Percentiles rank a stretch among this genome's conserved stretches.
Evolutionary conservation across 2,329 filamentous ascomycete species (phyloP).

Genomic region (Trematosphaeria pertusa): DNA sequence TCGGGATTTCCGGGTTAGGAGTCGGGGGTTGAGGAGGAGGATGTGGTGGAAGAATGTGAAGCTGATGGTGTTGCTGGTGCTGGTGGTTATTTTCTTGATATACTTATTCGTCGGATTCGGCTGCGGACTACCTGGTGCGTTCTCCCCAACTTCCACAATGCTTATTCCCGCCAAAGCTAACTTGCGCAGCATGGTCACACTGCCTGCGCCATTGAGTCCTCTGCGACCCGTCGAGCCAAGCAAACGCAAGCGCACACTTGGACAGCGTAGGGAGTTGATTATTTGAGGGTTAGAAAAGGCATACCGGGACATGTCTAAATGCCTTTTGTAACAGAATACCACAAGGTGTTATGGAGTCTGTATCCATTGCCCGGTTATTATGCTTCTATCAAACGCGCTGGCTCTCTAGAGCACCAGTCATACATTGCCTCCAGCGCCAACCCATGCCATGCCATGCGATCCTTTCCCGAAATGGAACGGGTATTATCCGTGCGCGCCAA

Average conservation of each 20-base stretch:
- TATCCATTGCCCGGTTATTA: neutral
- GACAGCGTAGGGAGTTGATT: neutral
- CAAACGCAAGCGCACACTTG: neutral
- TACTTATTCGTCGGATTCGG: conserved; percentile 77
- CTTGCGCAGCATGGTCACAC: conserved; percentile 43
- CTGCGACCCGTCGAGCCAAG: neutral
- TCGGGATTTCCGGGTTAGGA: conserved; percentile 87
- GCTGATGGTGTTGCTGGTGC: conserved; percentile 78
- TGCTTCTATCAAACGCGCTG: neutral
- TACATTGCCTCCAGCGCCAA: too few species aligned
- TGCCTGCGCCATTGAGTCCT: conserved; percentile 38
- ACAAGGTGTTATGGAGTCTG: neutral
- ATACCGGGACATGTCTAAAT: too few species aligned
- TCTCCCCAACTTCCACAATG: neutral
- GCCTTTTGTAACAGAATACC: neutral
- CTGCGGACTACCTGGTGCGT: conserved; percentile 68
- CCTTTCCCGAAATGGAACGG: conserved; percentile 16
- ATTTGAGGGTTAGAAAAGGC: too few species aligned
- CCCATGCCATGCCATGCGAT: neutral
- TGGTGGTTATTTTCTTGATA: conserved; percentile 76
- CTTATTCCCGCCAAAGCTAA: conserved; percentile 21
- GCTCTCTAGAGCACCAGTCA: neutral
- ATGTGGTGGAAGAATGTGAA: conserved; percentile 99
- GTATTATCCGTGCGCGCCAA: conserved; percentile 6
- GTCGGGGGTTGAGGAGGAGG: conserved; percentile 81